A percentile compares a stretch with the other conserved stretches of the same genome.
These are phyloP conservation scores for Polysphondylium violaceum DNA, from an alignment of 78 protist species.

Conservation along the genomic window DNA sequence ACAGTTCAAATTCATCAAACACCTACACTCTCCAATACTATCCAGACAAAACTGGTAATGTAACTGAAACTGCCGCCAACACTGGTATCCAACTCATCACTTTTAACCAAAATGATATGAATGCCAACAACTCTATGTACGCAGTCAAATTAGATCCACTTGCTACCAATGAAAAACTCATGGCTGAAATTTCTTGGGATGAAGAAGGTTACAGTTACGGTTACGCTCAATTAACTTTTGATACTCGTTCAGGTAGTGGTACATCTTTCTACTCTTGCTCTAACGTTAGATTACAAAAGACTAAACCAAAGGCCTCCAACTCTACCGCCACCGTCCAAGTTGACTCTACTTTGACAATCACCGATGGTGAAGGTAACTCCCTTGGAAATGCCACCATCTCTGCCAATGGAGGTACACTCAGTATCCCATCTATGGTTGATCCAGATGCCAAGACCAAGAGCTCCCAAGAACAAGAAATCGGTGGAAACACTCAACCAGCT, in stretches of 20 bases:
- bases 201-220: constrained; percentile 27
- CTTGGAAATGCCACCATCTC: not conserved
- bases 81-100: constrained; percentile 67
- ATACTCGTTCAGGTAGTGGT: constrained; percentile 67
- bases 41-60: constrained; percentile 10
- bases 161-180: not conserved
- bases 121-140: constrained; percentile 22
- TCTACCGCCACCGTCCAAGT: not conserved
- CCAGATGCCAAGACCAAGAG: no score
- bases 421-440: constrained; percentile 9
- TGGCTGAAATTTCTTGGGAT: not conserved
- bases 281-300: constrained; percentile 36
- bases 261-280: constrained; percentile 54
- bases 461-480: no score
- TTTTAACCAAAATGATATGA: constrained; percentile 72
- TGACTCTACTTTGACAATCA: constrained; percentile 3
- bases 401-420: not conserved
- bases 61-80: not conserved
- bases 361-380: constrained; percentile 26
- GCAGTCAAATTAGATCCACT: constrained; percentile 11
- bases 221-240: constrained; percentile 50
- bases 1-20: constrained; percentile 14
- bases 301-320: no score
- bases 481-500: no score
- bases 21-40: constrained; percentile 68